Evolutionary conservation across 768 basidiomycete genomes (phyloP).

Genomic region (Multifurca ochricompacta): DNA sequence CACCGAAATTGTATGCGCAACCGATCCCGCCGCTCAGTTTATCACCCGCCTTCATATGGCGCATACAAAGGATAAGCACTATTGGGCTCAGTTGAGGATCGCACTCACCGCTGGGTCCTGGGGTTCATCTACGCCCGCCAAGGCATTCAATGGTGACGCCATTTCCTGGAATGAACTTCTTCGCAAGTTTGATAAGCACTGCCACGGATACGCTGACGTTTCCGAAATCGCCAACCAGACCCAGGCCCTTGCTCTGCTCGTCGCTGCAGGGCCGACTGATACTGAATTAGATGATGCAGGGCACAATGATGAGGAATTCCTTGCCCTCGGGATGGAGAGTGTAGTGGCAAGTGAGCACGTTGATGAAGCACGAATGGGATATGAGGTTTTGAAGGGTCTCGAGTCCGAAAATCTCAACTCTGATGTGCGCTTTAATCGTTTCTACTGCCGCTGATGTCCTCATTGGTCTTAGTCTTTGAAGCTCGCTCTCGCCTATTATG

Average conservation of each 20-base stretch:
- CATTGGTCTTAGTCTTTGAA: constrained; percentile 45
- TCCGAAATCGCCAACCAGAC: constrained; percentile 63
- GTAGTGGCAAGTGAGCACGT: constrained; percentile 5
- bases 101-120: constrained; percentile 71
- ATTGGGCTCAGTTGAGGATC: constrained; percentile 66
- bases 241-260: constrained; percentile 50
- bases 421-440: constrained; percentile 37
- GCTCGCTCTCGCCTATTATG: constrained; percentile 69
- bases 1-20: no score
- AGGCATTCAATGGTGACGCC: constrained; percentile 40
- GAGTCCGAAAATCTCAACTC: constrained; percentile 16
- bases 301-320: constrained; percentile 33
- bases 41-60: constrained; percentile 33
- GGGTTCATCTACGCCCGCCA: constrained; percentile 55
- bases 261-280: constrained; percentile 33
- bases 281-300: constrained; percentile 48
- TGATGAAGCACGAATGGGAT: constrained; percentile 11
- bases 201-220: constrained; percentile 49
- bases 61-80: constrained; percentile 60
- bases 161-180: constrained; percentile 74
- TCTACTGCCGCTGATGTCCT: constrained; percentile 11
- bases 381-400: constrained; percentile 13
- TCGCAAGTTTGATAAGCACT: constrained; percentile 84
- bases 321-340: constrained; percentile 10
- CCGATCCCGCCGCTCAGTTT: no score